These are phyloP conservation scores for Viola pubescens DNA, from an alignment of 441 rosid genomes.

Conservation along the genomic window DNA sequence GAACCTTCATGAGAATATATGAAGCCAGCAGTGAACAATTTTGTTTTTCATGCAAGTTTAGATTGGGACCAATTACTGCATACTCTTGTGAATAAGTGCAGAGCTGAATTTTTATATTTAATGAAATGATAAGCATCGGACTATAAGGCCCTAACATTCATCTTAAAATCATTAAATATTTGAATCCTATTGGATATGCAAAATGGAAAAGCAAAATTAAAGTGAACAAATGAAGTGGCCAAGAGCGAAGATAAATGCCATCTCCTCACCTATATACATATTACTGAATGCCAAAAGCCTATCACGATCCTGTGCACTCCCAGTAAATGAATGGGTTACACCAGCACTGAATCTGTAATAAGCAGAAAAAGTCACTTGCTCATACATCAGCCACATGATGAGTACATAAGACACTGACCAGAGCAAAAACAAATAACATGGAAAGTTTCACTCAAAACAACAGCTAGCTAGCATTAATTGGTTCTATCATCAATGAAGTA, in stretches of 20 bases:
- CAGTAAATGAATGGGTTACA: slow-evolving; percentile 92
- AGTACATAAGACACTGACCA: neutral
- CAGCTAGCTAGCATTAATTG: neutral
- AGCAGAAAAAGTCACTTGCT: neutral
- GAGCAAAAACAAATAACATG: neutral
- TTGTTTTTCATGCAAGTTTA: no score
- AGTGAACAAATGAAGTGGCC: no score
- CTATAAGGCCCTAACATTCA: no score
- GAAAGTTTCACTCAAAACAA: neutral
- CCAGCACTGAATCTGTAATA: slow-evolving; percentile 61
- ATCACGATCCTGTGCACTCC: slow-evolving; percentile 57
- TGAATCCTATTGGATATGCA: no score
- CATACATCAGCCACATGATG: neutral
- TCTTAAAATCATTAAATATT: no score
- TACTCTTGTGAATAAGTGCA: no score
- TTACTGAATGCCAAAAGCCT: slow-evolving; percentile 66
- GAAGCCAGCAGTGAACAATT: neutral
- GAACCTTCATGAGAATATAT: neutral
- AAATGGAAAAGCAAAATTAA: no score
- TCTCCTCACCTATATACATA: slow-evolving; percentile 60
- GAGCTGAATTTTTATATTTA: no score
- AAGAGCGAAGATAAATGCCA: no score
- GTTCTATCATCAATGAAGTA: neutral
- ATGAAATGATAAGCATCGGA: no score
- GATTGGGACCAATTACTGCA: no score